Base-by-base conservation (phyloP, 2,329 filamentous ascomycete genomes). In the Epichloe glyceriae region DNA sequence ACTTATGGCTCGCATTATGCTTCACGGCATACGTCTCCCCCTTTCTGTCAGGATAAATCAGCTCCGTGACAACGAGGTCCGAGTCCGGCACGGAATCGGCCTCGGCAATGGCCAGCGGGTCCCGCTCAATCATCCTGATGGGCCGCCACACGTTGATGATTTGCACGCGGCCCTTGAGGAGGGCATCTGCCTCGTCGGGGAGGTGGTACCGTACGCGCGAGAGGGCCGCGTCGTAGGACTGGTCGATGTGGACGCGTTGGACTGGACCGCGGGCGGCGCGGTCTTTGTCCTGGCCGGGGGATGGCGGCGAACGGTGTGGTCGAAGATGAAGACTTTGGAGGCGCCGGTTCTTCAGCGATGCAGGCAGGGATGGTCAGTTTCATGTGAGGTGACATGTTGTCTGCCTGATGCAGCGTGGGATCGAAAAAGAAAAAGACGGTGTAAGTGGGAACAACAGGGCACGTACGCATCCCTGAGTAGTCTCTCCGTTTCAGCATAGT, bases 401-500 rank as follows among this genome's bases (percentile, higher is more conserved):
- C 30, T 30, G 30, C 30, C 30, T 30, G 30, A 30, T 30, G 30
- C 30, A 10, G 8, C 30, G 30, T 30, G 30, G 30, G 30, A 11
- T 30, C 30, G 30, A 30, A 3, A 11, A 11, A 4, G 10, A 22
- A 22, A 26, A 30, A 10, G 4, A 1, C 26, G 12, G n/a, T 5
- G 30, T n/a, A 3, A 50, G 41, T 54, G n/a, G 58, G 37, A 39
- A 39, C 8, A 34, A 19, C 7, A 3, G 15, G 20, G 35, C 12
- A 47, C 68, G 55, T 62, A 60, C 83, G 62, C 74, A 3, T 80
- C 75, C 51, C 82, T 83, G 0, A 89, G 64, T 19, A 88, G 63
- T 46, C 79, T 67, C 61, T 87, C 81, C 3, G 86, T 79, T 62
- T 89, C 85, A 0, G 82, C 76, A 64, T 90, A 90, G 67, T 89